Base-by-base conservation (phyloP, 2,329 filamentous ascomycete genomes). In the Cercospora sp. region DNA sequence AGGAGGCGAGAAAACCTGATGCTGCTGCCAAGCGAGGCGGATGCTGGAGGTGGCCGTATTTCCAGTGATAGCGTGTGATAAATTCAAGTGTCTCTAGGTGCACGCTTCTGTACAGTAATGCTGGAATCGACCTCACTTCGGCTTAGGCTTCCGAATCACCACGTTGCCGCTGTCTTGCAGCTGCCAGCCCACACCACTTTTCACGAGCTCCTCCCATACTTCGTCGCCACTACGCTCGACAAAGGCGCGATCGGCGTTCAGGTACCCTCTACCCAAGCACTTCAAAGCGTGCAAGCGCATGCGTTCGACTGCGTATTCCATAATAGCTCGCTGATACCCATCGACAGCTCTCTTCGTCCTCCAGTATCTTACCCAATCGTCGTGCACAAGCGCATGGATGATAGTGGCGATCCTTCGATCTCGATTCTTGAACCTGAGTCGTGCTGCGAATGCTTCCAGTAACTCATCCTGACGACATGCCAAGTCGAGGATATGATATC, bases 131-230 rank as follows among this genome's bases (percentile, higher is more conserved):
- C 48, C 23, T 65, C 53, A 68, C 71, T 81, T 81, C 31, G 73
- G 73, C 74, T 86, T 87, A 6, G 83, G 81, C 76, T 85, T 87
- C 72, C 91, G 87, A 76, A 98, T 94, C n/a, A 93, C 83, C 33
- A 97, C 89, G 75, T 82, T 90, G 53, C 87, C 89, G 61, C 74
- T 73, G 28, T 82, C 81, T 48, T 92, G 89, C 74, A 92, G 82
- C 75, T 93, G 87, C 95, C 95, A 99, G 0, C 93, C 93, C 1
- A 98, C 90, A 2, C 89, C 89, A 75, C 92, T 88, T 71, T 87
- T 83, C 36, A 86, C 84, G 75, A 98, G 80, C 61, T 88, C 87
- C 10, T 87, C 83, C 93, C 94, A 99, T n/a, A 80, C 83, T 72
- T 86, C 83, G 59, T 88, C 88, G 4, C 91, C 86, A 66, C 87